These are phyloP conservation scores for Fusarium robinianum DNA, from an alignment of 2,329 filamentous ascomycete genomes.

Conservation along the genomic window DNA sequence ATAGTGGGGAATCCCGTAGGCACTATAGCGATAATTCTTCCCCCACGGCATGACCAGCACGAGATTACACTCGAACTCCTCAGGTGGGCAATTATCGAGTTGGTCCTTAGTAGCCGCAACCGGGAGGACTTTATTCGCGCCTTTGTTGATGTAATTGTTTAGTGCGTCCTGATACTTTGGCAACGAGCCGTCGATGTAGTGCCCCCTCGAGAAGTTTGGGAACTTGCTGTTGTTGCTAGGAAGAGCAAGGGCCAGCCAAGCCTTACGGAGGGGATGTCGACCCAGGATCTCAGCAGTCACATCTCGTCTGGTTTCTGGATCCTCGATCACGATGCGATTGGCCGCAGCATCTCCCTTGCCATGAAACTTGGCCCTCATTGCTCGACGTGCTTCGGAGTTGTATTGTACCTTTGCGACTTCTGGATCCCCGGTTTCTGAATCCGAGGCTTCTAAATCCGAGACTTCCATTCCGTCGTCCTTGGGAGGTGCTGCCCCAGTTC, in stretches of 20 bases:
- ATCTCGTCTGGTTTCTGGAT: background rate
- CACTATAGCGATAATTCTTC: background rate
- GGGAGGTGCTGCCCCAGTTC: background rate
- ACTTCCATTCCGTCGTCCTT: background rate
- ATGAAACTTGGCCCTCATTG: background rate
- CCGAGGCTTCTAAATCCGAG: background rate
- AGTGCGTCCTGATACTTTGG: background rate
- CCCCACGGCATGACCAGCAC: background rate
- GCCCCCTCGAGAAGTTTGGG: background rate
- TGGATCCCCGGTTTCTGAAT: background rate
- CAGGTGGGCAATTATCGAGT: background rate
- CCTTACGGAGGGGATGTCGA: background rate
- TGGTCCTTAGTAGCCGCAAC: background rate
- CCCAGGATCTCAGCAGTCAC: background rate
- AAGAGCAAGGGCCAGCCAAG: background rate
- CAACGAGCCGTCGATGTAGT: background rate
- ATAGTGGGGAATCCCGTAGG: slow-evolving; percentile 1
- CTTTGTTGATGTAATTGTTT: background rate
- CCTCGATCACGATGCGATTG: background rate
- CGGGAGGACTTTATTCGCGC: background rate
- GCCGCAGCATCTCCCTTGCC: background rate
- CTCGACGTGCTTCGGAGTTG: background rate
- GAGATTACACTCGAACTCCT: background rate
- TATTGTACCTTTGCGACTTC: no score
- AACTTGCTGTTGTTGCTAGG: background rate